phyloP scores from a whole-genome alignment of 441 rosid species.

The Pelargonium fulgidum region DNA sequence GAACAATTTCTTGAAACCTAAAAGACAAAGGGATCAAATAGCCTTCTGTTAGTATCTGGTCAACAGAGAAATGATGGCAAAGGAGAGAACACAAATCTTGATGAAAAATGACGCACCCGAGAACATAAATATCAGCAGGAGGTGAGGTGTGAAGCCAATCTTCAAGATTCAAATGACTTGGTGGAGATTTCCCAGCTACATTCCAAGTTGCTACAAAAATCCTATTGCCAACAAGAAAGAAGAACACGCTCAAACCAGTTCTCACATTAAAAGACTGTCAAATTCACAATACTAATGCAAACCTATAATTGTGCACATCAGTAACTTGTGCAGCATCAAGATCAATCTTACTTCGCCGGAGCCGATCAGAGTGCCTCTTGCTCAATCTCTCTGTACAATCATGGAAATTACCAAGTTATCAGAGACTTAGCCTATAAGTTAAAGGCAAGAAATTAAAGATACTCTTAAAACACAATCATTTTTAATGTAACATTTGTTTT shows the following conservation, averaged over 20 bases:
- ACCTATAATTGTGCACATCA: conserved; percentile 61
- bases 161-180: conserved; percentile 57
- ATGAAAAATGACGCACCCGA: conserved; percentile 35
- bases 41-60: conserved; percentile 11
- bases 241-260: conserved; percentile 11
- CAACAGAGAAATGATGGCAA: neutral
- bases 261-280: conserved; percentile 1
- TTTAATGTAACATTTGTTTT: conserved; percentile 8
- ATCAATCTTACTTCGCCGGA: conserved; percentile 53
- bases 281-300: conserved; percentile 10
- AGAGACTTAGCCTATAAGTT: too few species aligned
- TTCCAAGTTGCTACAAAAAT: conserved; percentile 76
- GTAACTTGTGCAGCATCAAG: conserved; percentile 53
- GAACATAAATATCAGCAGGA: conserved; percentile 70
- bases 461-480: conserved; percentile 8
- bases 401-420: conserved; percentile 8
- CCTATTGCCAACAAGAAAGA: conserved; percentile 23
- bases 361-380: conserved; percentile 48
- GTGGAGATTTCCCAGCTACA: conserved; percentile 74
- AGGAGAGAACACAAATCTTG: neutral
- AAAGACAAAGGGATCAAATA: conserved; percentile 16
- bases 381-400: conserved; percentile 41
- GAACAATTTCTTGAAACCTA: conserved; percentile 97
- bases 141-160: conserved; percentile 77
- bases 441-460: conserved; percentile 14